These are phyloP conservation scores for Cyberlindnera misumaiensis DNA, from an alignment of 805 yeast genomes.

Conservation along the genomic window DNA sequence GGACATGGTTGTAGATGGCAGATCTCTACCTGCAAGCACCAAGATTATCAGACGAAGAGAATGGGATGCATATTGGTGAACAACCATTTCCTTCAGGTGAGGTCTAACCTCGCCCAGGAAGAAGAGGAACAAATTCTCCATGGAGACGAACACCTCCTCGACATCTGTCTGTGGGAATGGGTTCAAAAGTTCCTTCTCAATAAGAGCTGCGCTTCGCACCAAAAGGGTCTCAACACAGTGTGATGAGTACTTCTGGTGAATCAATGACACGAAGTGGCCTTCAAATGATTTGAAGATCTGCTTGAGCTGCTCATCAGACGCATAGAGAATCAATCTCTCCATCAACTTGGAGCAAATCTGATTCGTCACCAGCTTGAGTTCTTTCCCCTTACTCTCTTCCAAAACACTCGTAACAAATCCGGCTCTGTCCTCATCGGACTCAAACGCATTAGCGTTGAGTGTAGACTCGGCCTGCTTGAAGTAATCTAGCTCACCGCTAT, in stretches of 20 bases:
- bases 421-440: slow-evolving; percentile 58
- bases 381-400: slow-evolving; percentile 84
- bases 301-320: slow-evolving; percentile 59
- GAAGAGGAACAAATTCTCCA: slow-evolving; percentile 59
- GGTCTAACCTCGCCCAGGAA: slow-evolving; percentile 66
- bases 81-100: slow-evolving; percentile 48
- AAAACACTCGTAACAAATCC: slow-evolving; percentile 73
- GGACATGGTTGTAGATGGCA: slow-evolving; percentile 65
- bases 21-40: slow-evolving; percentile 66
- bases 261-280: slow-evolving; percentile 69
- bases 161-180: slow-evolving; percentile 29
- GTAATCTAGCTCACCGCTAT: slow-evolving; percentile 78
- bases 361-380: slow-evolving; percentile 84
- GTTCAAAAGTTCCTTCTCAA: slow-evolving; percentile 64
- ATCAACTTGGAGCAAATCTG: slow-evolving; percentile 91
- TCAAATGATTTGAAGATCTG: slow-evolving; percentile 57
- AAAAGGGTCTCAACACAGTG: slow-evolving; percentile 87
- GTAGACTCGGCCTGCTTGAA: slow-evolving; percentile 91
- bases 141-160: slow-evolving; percentile 38
- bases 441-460: slow-evolving; percentile 73
- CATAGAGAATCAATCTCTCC: slow-evolving; percentile 73
- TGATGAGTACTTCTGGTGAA: slow-evolving; percentile 86
- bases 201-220: slow-evolving; percentile 63
- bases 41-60: slow-evolving; percentile 67
- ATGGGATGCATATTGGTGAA: slow-evolving; percentile 84